Base-by-base conservation (phyloP, 2,329 filamentous ascomycete genomes). In the Lasiodiplodia gonubiensis region DNA sequence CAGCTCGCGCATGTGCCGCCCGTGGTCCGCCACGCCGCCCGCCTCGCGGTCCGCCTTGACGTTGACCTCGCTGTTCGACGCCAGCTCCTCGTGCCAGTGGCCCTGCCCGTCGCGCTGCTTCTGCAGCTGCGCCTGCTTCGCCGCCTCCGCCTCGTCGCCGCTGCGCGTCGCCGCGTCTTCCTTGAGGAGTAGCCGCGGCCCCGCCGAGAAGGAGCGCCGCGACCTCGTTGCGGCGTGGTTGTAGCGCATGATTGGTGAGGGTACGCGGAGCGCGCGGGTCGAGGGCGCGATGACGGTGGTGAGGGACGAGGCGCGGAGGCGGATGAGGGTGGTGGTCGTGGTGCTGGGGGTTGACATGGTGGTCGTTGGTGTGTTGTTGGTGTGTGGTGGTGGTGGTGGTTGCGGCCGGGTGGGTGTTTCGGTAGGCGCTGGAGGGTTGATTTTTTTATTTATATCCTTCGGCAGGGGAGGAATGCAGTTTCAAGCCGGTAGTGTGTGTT, bases 121-220 rank as follows among this genome's bases (percentile, higher is more conserved):
- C 67, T 77, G 70, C 37, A 83, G 67, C 68, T 82, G 80, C 66
- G 81, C 77, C 67, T 83, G 77, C 73, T 83, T 84, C 37, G 76
- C 75, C 57, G 73, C 67, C 60, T 83, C 81, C 30, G 81, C 67
- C 67, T 83, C 74, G n/a, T 81, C 76, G 8, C 77, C 72, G 18
- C 70, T 71, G 57, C 78, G 78, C 25, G 67, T 1, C 10, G 30
- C 27, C 33, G 73, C 75, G 67, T 81, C 80, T 71, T 82, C 80
- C 67, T 82, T 82, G 64, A 82, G 70, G 25, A 70, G 70, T 48
- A 76, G 70, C 18, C 69, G 71, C 21, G 70, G 71, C n/a, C 77
- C 76, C 10, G 69, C 75, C 60, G 70, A 73, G 67, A 82, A 73
- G 3, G 74, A 66, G 42, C 76, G 59, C 11, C 3, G 10, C 27